Evolutionary conservation across 2,329 filamentous ascomycete species (phyloP), one percentile per base, ranked within the genome.

Genomic region (Dactylonectria macrodidyma): DNA sequence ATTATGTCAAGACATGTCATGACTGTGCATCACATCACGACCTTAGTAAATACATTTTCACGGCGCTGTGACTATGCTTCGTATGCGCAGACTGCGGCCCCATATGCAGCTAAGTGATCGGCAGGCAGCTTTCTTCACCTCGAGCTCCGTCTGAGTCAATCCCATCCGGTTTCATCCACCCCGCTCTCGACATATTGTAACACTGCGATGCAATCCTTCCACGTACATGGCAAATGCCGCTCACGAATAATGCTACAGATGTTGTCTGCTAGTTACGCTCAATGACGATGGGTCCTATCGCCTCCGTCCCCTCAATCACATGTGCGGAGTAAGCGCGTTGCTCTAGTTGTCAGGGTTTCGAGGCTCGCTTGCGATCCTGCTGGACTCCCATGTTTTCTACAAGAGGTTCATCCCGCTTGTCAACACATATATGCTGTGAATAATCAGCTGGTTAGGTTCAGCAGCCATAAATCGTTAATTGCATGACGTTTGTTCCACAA

Each of bases 261-360:
- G 12, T 57, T 33, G 16, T 51, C 19, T 9, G n/a, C 34, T 33
- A 30, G 36, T 47, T 19, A 26, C 36, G 24, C 38, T 36, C 7
- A 47, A 41, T 38, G 26, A 8, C 26, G 47, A 54, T 19, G 38
- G 24, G 19, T 19, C 19, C 61, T 36, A 14, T 44, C 41, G 34
- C 51, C 36, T 34, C 24, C 46, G 16, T 47, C 47, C 47, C 55
- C 61, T 59, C 47, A 46, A 59, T 57, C 55, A 59, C 61, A 44
- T 54, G 59, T 62, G 38, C 44, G 19, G 50, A 52, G 22, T 56
- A 34, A 36, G 38, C 16, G 22, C 36, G 5, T 30, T 26, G 41
- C 38, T 48, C 7, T 56, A 56, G 33, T 3, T 44, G 14, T 16
- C 16, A n/a, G n/a, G 14, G 16, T n/a, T 44, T 44, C 41, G 6